Evolutionary conservation across 768 basidiomycete genomes (phyloP), one percentile per base, ranked within the genome.

Genomic region (Boletellus sp.): DNA sequence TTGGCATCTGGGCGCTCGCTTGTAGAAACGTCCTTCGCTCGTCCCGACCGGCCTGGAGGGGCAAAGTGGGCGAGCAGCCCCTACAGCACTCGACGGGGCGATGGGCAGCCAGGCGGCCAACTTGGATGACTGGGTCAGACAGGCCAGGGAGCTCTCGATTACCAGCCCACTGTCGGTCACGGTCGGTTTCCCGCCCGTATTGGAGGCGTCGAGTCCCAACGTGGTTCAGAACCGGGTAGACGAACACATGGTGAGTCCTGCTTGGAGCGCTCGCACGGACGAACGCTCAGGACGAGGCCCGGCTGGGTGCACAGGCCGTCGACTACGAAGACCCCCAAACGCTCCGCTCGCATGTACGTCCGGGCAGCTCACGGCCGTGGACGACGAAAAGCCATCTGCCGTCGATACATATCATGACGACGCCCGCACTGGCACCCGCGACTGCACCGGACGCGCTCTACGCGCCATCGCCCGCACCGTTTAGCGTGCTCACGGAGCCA

Each of bases 41-140:
- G 72, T 70, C 35, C 63, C 59, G 19, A 44, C 73, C 11, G 65
- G 62, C 33, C 9, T 16, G 12, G 63, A 57, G 51, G 60, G 53
- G 44, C 60, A 51, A 42, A 51, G 39, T 59, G 52, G 47, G 59
- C 70, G 38, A 62, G 53, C 60, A 72, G n/a, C n/a, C n/a, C 68
- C 56, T 38, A 55, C 54, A 45, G 47, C 45, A 33, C n/a, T 52
- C 9, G 57, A 56, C 41, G 56, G 55, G 44, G 52, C 45, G 44
- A 33, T 48, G 48, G 52, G 34, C 20, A 37, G 61, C 15, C 56
- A 75, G 57, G 65, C 74, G 23, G 69, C 74, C 36, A 65, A 70
- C 16, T 76, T 79, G 9, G 87, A 88, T 50, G 87, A 90, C 60
- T 90, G 86, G 88, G 87, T 90, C 11, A 72, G 74, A 50, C 85